Percentiles rank a stretch among this genome's conserved stretches.
phyloP scores from a whole-genome alignment of 768 basidiomycete genomes.

The Cystofilobasidium capitatum region DNA sequence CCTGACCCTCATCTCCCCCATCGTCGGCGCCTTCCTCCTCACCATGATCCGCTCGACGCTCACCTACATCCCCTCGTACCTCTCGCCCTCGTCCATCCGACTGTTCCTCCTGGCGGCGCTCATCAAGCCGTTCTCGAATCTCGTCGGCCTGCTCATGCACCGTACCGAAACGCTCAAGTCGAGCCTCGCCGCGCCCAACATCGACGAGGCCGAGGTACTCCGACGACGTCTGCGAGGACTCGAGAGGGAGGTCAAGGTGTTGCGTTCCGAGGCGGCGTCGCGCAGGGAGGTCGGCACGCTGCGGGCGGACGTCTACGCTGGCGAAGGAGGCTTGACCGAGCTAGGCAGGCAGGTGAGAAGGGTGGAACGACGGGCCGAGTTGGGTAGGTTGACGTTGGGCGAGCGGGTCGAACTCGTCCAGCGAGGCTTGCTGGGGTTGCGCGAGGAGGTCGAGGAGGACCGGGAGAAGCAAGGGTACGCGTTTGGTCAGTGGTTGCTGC shows the following conservation, averaged over 20 bases:
- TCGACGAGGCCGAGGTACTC: conserved; percentile 30
- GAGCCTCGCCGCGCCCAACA: conserved; percentile 29
- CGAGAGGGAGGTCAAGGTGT: conserved; percentile 25
- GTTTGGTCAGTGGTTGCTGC: background rate
- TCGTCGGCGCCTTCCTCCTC: conserved; percentile 26
- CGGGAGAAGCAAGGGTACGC: background rate
- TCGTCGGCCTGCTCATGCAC: conserved; percentile 29
- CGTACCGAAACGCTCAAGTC: conserved; percentile 31
- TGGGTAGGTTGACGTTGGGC: conserved; percentile 14
- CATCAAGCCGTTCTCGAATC: conserved; percentile 32
- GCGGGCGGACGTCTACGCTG: conserved; percentile 5
- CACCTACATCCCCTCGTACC: conserved; percentile 28
- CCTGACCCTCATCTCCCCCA: conserved; percentile 30
- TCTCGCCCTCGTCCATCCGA: conserved; percentile 25
- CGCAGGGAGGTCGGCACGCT: conserved; percentile 17
- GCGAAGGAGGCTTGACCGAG: background rate
- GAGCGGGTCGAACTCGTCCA: conserved; percentile 11
- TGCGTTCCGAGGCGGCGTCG: conserved; percentile 7
- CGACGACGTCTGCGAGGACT: conserved; percentile 26
- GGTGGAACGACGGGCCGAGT: conserved; percentile 16
- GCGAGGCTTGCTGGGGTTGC: background rate
- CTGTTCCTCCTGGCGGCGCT: conserved; percentile 32
- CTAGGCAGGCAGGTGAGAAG: conserved; percentile 8
- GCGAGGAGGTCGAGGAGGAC: conserved; percentile 5
- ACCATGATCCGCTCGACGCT: conserved; percentile 27